Evolutionary conservation across 1,284 basidiomycete species (phyloP), one percentile per base, ranked within the genome.

Genomic region (Quambalaria eucalypti): DNA sequence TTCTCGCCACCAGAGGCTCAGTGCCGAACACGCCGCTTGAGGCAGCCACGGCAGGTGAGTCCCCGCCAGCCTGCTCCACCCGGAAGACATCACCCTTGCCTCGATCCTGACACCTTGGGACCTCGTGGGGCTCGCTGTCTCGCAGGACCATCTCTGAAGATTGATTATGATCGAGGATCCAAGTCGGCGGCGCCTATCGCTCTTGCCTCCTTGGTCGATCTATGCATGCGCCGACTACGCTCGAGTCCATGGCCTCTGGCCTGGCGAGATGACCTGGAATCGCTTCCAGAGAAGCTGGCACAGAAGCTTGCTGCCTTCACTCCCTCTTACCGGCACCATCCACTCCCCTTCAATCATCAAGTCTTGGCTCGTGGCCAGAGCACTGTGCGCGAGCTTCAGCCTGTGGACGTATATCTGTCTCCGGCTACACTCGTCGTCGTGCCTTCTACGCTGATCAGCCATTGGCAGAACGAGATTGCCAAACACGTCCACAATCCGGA

Each of bases 361-460:
- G n/a, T n/a, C n/a, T n/a, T n/a, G n/a, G n/a, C n/a, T n/a, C n/a
- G n/a, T n/a, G n/a, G n/a, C n/a, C n/a, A n/a, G n/a, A n/a, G n/a
- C n/a, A n/a, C 31, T 8, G 16, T 33, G 8, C 31, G 31, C 8
- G 31, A 33, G 31, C 31, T 16, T 33, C 31, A 33, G 16, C 9
- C 31, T 33, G 16, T 16, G 31, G 16, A 8, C 8, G 47, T 64
- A 1, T 64, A 55, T 30, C 38, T 64, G 16, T 50, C 55, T 4
- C 28, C 46, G 2, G 60, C 61, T 2, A 64, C 60, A 9, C 33
- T 64, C 4, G 57, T 62, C 14, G 28, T 64, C 5, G 60, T 62
- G n/a, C 61, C 61, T 3, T 39, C n/a, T 7, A 56, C 60, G 19
- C 46, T 64, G 14, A 14, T 62, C 0, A 29, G 31, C 2, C 61